Percentiles rank a stretch among this genome's conserved stretches.
Evolutionary conservation across 1,284 basidiomycete species (phyloP).

Genomic region (Irpex sp.): DNA sequence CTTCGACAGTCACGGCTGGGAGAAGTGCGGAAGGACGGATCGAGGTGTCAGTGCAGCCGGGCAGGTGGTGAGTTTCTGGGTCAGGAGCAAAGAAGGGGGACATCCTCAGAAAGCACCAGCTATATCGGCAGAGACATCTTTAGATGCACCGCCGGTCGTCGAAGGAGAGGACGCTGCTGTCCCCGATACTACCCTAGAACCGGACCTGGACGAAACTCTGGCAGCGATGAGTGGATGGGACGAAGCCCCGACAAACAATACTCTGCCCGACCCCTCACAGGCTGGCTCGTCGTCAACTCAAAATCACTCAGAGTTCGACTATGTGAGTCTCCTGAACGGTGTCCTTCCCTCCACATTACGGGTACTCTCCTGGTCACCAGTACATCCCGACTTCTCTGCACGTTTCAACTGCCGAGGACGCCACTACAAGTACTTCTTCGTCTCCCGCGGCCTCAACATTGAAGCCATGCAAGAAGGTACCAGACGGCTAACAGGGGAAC

Average conservation of each 20-base stretch:
- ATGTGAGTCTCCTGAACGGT: slow-evolving; percentile 83
- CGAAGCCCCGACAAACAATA: slow-evolving; percentile 26
- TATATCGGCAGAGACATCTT: neutral
- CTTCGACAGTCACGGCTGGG: slow-evolving; percentile 86
- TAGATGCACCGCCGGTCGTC: no score
- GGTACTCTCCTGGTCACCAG: slow-evolving; percentile 94
- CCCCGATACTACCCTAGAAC: slow-evolving; percentile 20
- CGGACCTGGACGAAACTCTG: slow-evolving; percentile 21
- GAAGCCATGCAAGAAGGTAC: slow-evolving; percentile 79
- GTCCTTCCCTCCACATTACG: slow-evolving; percentile 89
- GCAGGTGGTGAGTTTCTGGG: slow-evolving; percentile 92
- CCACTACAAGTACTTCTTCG: slow-evolving; percentile 99
- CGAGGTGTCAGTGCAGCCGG: slow-evolving; percentile 92
- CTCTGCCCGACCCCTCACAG: slow-evolving; percentile 21
- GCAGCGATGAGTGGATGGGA: slow-evolving; percentile 22
- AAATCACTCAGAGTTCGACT: slow-evolving; percentile 61
- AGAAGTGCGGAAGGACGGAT: slow-evolving; percentile 92
- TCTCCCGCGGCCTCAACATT: slow-evolving; percentile 62
- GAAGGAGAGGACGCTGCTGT: no score
- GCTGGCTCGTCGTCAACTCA: slow-evolving; percentile 18
- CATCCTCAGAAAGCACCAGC: neutral
- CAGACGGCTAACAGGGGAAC: slow-evolving; percentile 73
- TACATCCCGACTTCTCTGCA: slow-evolving; percentile 79
- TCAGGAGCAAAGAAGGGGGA: slow-evolving; percentile 49
- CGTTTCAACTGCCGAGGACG: slow-evolving; percentile 85